Conservation (phyloP, 495 filamentous ascomycete species). For the Bacidia gigantensis region DNA sequence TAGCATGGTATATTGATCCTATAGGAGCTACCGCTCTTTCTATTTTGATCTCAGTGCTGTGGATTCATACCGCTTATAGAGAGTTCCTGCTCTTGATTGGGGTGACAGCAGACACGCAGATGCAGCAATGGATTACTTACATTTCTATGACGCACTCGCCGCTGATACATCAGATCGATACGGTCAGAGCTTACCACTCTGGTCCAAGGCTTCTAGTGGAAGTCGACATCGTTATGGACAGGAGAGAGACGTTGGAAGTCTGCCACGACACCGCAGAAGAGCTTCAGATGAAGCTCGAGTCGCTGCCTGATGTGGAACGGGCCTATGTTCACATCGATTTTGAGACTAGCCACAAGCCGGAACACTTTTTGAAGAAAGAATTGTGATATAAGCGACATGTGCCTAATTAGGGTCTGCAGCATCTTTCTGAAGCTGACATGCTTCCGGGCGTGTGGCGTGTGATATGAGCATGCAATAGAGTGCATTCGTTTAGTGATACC, state of each 20-base stretch:
- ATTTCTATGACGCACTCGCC: slow-evolving; percentile 88
- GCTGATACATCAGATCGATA: slow-evolving; percentile 72
- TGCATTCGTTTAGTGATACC: not conserved
- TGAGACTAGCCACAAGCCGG: slow-evolving; percentile 93
- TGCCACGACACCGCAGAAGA: slow-evolving; percentile 93
- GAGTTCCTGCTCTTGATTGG: slow-evolving; percentile 89
- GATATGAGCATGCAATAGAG: not conserved
- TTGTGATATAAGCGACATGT: too few species aligned
- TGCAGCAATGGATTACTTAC: slow-evolving; percentile 91
- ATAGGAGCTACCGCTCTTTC: slow-evolving; percentile 81
- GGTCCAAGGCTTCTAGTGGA: slow-evolving; percentile 84
- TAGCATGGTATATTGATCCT: slow-evolving; percentile 92
- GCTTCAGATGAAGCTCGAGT: slow-evolving; percentile 89
- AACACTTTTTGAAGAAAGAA: slow-evolving; percentile 52
- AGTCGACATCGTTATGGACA: slow-evolving; percentile 79
- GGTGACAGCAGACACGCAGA: slow-evolving; percentile 68
- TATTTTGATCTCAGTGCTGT: slow-evolving; percentile 57
- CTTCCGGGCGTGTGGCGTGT: not conserved
- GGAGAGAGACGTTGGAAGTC: slow-evolving; percentile 48
- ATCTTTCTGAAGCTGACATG: not conserved
- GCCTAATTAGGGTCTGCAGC: too few species aligned
- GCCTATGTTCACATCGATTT: slow-evolving; percentile 97
- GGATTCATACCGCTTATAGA: slow-evolving; percentile 70
- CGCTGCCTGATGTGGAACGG: slow-evolving; percentile 79
- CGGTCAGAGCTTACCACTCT: slow-evolving; percentile 82